These are phyloP conservation scores for Lodderomyces parapsilosis DNA, from an alignment of 1,139 yeast genomes.

Conservation along the genomic window DNA sequence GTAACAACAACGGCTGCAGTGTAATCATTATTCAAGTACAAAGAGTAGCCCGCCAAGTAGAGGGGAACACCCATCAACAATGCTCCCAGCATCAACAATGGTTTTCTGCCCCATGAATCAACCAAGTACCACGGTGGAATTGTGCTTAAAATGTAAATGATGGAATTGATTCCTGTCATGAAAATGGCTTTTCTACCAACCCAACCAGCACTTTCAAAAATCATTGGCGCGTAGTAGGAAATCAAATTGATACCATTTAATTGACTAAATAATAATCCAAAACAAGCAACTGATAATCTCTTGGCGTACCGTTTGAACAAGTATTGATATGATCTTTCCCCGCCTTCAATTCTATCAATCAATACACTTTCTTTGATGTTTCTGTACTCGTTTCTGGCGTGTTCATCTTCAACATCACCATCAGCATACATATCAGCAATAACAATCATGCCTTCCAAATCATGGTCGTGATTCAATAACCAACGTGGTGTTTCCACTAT, in stretches of 20 bases:
- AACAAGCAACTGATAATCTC: slow-evolving; percentile 85
- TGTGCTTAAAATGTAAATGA: slow-evolving; percentile 72
- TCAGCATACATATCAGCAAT: slow-evolving; percentile 47
- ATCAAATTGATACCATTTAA: slow-evolving; percentile 91
- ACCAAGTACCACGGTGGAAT: slow-evolving; percentile 91
- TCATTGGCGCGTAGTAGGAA: slow-evolving; percentile 90
- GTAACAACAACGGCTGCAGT: slow-evolving; percentile 75
- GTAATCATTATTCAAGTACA: slow-evolving; percentile 54
- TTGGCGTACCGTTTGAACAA: slow-evolving; percentile 64
- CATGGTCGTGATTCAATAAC: slow-evolving; percentile 85
- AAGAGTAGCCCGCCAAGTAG: slow-evolving; percentile 62
- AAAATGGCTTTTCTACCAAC: slow-evolving; percentile 80
- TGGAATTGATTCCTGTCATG: slow-evolving; percentile 88
- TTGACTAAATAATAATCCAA: slow-evolving; percentile 90
- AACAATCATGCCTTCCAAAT: slow-evolving; percentile 71
- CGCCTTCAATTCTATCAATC: slow-evolving; percentile 73
- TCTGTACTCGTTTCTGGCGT: slow-evolving; percentile 58
- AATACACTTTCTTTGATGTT: slow-evolving; percentile 48
- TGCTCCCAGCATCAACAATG: slow-evolving; percentile 75
- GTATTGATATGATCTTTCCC: slow-evolving; percentile 60
- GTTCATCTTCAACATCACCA: slow-evolving; percentile 55
- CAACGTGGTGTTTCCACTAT: slow-evolving; percentile 90
- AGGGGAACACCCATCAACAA: slow-evolving; percentile 74
- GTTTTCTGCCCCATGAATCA: slow-evolving; percentile 80
- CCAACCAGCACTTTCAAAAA: slow-evolving; percentile 96